phyloP scores from a whole-genome alignment of 441 rosid species.

The Gossypium gossypioides region DNA sequence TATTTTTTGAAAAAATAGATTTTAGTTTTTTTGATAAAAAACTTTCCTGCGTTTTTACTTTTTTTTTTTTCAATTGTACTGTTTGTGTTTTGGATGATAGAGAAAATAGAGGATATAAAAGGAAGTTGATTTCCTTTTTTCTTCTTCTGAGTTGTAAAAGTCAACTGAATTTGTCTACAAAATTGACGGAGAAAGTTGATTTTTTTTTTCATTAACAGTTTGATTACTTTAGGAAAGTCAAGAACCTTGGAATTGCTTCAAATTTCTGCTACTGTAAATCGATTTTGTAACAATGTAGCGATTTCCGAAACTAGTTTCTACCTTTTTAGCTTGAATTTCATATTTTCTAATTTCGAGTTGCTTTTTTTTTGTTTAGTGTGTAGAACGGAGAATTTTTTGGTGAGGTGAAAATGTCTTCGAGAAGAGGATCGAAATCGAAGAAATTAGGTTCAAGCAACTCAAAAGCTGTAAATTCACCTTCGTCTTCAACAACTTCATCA shows the following conservation, averaged over 20 bases:
- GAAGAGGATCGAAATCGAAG: slow-evolving; percentile 49
- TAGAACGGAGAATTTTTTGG: slow-evolving; percentile 18
- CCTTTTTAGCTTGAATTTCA: background rate
- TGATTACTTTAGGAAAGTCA: background rate
- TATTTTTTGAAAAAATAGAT: background rate
- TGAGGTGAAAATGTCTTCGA: slow-evolving; percentile 58
- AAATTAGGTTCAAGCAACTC: slow-evolving; percentile 35
- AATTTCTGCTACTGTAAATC: background rate
- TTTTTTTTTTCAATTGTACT: background rate
- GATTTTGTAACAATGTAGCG: background rate
- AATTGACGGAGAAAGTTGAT: background rate
- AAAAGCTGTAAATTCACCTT: slow-evolving; percentile 65
- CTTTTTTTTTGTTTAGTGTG: background rate
- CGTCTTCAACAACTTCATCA: slow-evolving; percentile 86
- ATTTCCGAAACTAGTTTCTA: slow-evolving; percentile 5
- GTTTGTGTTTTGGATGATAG: slow-evolving; percentile 19
- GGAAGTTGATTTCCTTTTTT: background rate
- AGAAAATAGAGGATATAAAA: slow-evolving; percentile 14
- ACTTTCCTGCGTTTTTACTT: background rate
- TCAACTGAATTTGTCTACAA: background rate
- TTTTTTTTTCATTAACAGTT: background rate
- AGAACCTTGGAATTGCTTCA: background rate
- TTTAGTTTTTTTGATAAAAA: background rate
- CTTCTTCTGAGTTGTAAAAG: background rate
- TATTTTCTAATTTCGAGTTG: background rate